Conservation (phyloP, 1,139 yeast genomes). For the Debaryomycetaceae sp. region DNA sequence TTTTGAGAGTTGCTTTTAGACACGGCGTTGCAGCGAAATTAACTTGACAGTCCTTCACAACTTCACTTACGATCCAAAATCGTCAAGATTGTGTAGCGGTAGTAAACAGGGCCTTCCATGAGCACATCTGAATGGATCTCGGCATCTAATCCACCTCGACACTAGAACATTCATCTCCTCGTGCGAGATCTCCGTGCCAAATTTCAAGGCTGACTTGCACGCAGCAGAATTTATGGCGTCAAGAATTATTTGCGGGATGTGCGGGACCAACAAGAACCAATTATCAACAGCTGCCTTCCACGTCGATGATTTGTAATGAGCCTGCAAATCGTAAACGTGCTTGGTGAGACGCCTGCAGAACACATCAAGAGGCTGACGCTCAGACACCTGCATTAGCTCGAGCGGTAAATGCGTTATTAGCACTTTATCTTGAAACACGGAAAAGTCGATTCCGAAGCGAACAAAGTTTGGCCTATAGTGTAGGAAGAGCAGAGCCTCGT, state of each 20-base stretch:
- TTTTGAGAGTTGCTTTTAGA: too few relatives aligned
- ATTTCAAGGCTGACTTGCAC: conserved; percentile 63
- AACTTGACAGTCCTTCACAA: too few relatives aligned
- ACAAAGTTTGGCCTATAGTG: conserved; percentile 19
- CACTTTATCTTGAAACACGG: conserved; percentile 3
- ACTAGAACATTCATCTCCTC: conserved; percentile 38
- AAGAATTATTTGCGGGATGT: conserved; percentile 37
- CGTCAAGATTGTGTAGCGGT: background rate
- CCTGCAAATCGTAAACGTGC: conserved; percentile 30
- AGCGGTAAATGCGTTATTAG: conserved; percentile 30
- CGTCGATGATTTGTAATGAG: conserved; percentile 10
- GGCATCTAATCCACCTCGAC: conserved; percentile 32
- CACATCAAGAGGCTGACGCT: conserved; percentile 16
- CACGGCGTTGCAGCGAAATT: too few relatives aligned
- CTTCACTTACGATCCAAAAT: too few relatives aligned
- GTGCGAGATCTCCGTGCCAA: conserved; percentile 44
- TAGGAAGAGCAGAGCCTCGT: conserved; percentile 20
- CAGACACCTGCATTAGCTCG: conserved; percentile 19
- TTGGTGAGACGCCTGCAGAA: conserved; percentile 21
- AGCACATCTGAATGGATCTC: conserved; percentile 69
- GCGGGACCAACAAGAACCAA: conserved; percentile 8
- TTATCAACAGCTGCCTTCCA: conserved; percentile 1
- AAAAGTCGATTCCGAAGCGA: conserved; percentile 24
- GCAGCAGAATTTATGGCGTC: conserved; percentile 52
- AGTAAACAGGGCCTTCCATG: conserved; percentile 70